These are phyloP conservation scores for Cladophialophora exuberans DNA, from an alignment of 2,329 filamentous ascomycete species.

Conservation along the genomic window DNA sequence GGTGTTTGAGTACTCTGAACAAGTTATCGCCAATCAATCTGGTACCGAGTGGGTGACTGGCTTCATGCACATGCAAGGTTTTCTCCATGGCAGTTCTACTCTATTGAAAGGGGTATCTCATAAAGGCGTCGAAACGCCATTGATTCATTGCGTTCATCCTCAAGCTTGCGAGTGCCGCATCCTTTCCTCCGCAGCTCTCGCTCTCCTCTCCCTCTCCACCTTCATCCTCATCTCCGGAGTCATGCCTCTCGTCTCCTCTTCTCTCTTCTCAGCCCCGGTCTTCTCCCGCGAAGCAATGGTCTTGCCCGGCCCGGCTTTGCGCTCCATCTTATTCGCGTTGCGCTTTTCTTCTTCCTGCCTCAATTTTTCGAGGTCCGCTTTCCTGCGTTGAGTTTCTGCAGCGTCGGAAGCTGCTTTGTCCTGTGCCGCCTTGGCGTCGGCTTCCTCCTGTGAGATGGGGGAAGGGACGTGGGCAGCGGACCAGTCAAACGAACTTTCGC, in stretches of 20 bases:
- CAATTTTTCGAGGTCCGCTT: conserved; percentile 74
- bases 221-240: conserved; percentile 84
- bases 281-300: conserved; percentile 64
- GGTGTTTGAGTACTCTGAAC: no score
- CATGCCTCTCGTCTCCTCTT: conserved; percentile 82
- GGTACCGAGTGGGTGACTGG: no score
- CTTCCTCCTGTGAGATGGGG: conserved; percentile 71
- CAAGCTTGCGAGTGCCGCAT: conserved; percentile 66
- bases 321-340: conserved; percentile 47
- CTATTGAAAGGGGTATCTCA: neutral
- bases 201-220: conserved; percentile 85
- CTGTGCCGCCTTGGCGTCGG: conserved; percentile 67
- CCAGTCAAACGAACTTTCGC: conserved; percentile 79
- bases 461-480: conserved; percentile 72
- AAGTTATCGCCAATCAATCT: no score
- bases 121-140: neutral
- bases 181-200: conserved; percentile 88
- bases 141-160: neutral
- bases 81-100: neutral
- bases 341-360: conserved; percentile 60
- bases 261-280: conserved; percentile 77
- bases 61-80: no score
- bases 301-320: conserved; percentile 55
- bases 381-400: conserved; percentile 71
- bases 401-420: conserved; percentile 71